Conservation (phyloP, 371 early-diverging fungal genomes). For the Mortierella sp. region DNA sequence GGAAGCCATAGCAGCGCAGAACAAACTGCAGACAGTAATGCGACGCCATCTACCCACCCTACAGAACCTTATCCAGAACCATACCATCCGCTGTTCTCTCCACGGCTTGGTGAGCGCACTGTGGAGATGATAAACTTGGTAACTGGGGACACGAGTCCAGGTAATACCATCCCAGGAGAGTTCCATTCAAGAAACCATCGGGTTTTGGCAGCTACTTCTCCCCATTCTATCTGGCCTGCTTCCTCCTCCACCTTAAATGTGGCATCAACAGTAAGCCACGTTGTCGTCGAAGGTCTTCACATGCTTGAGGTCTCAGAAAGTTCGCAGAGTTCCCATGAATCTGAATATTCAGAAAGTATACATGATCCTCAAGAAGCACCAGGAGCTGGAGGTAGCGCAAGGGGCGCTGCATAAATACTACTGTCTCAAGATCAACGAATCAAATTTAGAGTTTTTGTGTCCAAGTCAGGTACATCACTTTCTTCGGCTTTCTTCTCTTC, state of each 20-base stretch:
- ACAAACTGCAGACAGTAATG: background rate
- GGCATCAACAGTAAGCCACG: constrained; percentile 3
- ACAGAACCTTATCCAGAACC: background rate
- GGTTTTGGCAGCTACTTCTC: background rate
- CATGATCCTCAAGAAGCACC: constrained; percentile 11
- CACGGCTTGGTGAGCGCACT: constrained; percentile 23
- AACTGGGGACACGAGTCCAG: constrained; percentile 23
- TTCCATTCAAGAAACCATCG: background rate
- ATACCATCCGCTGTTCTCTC: constrained; percentile 30
- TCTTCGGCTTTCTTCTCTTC: background rate
- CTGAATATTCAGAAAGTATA: background rate
- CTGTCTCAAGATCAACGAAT: too few species aligned
- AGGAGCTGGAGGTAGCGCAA: background rate
- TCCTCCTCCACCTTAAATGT: background rate
- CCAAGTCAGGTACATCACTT: too few species aligned
- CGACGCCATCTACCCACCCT: background rate
- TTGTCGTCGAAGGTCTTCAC: constrained; percentile 6
- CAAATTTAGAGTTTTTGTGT: background rate
- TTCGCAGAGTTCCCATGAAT: background rate
- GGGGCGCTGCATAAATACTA: too few species aligned
- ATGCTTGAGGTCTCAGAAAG: constrained; percentile 23
- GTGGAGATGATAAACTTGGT: constrained; percentile 34
- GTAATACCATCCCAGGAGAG: constrained; percentile 28
- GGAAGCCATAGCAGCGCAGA: constrained; percentile 8
- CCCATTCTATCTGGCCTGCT: background rate